A percentile compares a stretch with the other conserved stretches of the same genome.
These are phyloP conservation scores for Coriaria nepalensis DNA, from an alignment of 306 rosid species.

Conservation along the genomic window DNA sequence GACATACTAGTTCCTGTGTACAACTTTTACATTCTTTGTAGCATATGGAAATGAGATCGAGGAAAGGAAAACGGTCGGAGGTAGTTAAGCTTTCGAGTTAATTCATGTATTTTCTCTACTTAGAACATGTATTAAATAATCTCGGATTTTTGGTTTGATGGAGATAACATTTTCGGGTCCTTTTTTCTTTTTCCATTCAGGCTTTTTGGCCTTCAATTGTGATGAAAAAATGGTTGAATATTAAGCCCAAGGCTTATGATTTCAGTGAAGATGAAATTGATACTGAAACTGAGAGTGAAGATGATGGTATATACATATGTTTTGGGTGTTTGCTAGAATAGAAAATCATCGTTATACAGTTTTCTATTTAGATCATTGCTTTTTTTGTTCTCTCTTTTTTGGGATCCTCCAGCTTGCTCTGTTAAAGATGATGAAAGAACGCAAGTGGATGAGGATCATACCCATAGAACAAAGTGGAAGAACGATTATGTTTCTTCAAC, in stretches of 20 bases:
- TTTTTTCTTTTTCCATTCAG: conserved; percentile 32
- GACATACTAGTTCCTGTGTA: conserved; percentile 12
- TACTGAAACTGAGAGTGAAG: conserved; percentile 93
- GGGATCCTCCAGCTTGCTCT: conserved; percentile 43
- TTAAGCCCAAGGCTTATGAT: conserved; percentile 78
- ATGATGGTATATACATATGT: conserved; percentile 46
- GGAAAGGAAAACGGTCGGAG: conserved; percentile 63
- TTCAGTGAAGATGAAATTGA: conserved; percentile 96
- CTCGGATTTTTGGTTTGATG: conserved; percentile 6
- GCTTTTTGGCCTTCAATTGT: conserved; percentile 94
- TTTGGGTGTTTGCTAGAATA: not conserved
- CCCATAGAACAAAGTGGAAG: conserved; percentile 29
- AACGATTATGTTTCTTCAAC: conserved; percentile 28
- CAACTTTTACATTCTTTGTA: too few species aligned
- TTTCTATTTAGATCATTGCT: not conserved
- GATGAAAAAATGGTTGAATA: conserved; percentile 94
- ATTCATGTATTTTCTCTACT: conserved; percentile 2
- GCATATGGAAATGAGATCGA: conserved; percentile 39
- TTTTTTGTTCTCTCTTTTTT: conserved; percentile 11
- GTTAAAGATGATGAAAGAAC: conserved; percentile 28
- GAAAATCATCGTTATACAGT: not conserved
- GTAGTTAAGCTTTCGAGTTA: conserved; percentile 22
- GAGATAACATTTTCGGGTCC: conserved; percentile 8
- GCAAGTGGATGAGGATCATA: conserved; percentile 23
- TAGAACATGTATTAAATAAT: not conserved